Evolutionary conservation across 163 green algal genomes (phyloP), one percentile per base, ranked within the genome.

Genomic region (Scenedesmus sp.): DNA sequence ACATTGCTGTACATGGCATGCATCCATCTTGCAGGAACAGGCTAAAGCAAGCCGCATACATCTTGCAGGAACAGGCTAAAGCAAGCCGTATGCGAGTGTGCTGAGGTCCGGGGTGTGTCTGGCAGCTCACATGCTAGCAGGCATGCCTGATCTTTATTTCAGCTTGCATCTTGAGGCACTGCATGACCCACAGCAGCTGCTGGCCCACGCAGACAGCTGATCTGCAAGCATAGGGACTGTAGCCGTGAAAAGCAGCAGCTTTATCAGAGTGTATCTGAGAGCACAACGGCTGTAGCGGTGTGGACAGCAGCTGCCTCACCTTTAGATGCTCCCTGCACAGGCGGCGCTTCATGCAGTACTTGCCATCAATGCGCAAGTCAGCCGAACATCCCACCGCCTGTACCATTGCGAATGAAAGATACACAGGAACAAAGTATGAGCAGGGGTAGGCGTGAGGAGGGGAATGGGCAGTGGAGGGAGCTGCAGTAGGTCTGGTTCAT

Each of bases 281-380:
- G n/a, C n/a, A n/a, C n/a, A n/a, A n/a, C n/a, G n/a, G n/a, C n/a
- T n/a, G n/a, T n/a, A n/a, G n/a, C n/a, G 46, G 70, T 52, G 9
- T 81, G 70, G 18, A 4, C 26, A 55, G 0, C 74, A 82, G 62
- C 10, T 70, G 55, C 7, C 74, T 10, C 23, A 84, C 76, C 76
- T 84, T 84, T 0, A 84, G 34, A 4, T 84, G 76, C 34, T 84
- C 76, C 34, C 34, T 56, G 76, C 76, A 84, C 1, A 84, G 10
- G 10, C 76, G 76, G 34, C 76, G 76, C 46, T 84, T 56, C 76
- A 84, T 57, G 13, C 76, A 84, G 34, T 84, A 84, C 76, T 84
- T 84, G 10, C 34, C 34, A 23, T 59, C 34, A 0, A 7, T 9
- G 76, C 12, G 46, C 34, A 84, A 59, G 34, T 59, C 34, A 59